Evolutionary conservation across 176 grass and related monocot genomes (phyloP).

Genomic region (Avena insularis): DNA sequence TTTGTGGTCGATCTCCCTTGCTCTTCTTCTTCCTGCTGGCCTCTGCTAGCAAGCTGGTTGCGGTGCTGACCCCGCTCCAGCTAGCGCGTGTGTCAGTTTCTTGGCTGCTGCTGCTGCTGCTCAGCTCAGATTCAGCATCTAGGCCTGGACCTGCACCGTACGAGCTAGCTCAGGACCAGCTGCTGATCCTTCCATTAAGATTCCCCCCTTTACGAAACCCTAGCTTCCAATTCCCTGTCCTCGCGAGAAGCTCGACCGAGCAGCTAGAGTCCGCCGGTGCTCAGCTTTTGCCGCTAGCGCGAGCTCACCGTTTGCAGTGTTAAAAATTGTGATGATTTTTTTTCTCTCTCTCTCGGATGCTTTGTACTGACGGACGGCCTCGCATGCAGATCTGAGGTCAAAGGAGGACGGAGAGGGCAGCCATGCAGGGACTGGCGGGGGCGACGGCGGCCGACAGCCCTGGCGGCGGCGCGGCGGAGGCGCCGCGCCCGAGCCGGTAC

Average conservation of each 20-base stretch:
- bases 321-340: too few species aligned
- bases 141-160: slow-evolving; percentile 12
- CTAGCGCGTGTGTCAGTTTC: slow-evolving; percentile 16
- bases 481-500: slow-evolving; percentile 65
- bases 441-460: slow-evolving; percentile 43
- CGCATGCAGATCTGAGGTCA: slow-evolving; percentile 56
- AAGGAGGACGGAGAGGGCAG: neutral
- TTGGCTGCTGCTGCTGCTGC: neutral
- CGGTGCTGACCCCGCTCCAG: neutral
- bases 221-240: slow-evolving; percentile 10
- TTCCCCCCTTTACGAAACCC: slow-evolving; percentile 43
- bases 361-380: neutral
- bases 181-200: neutral
- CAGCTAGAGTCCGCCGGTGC: neutral
- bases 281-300: neutral
- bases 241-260: neutral
- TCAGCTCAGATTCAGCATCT: slow-evolving; percentile 36
- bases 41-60: neutral
- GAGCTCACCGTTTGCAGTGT: neutral
- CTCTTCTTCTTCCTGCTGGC: neutral
- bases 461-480: slow-evolving; percentile 4
- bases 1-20: neutral
- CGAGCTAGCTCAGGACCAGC: slow-evolving; percentile 32
- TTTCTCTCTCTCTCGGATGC: neutral
- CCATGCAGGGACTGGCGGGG: slow-evolving; percentile 49